These are phyloP conservation scores for Ascochyta viciae-villosae DNA, from an alignment of 2,329 filamentous ascomycete species.

Conservation along the genomic window DNA sequence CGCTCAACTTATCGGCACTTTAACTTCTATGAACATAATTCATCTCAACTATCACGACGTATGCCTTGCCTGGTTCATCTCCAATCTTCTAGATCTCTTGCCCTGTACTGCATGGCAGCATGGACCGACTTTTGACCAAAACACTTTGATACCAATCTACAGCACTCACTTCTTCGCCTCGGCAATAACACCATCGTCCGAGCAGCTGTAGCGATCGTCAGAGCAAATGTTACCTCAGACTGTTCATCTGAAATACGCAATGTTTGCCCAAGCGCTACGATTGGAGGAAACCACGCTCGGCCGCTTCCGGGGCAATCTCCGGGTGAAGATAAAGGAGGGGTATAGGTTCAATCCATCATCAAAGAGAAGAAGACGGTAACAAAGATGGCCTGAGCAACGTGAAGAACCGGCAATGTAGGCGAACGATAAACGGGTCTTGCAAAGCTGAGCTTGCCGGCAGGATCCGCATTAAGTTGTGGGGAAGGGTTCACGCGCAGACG, in stretches of 20 bases:
- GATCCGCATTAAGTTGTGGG: slow-evolving; percentile 1
- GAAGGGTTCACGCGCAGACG: not conserved
- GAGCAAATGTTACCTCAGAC: not conserved
- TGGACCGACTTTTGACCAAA: not conserved
- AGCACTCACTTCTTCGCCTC: not conserved
- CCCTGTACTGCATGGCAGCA: not conserved
- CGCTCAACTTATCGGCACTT: slow-evolving; percentile 15
- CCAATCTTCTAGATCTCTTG: not conserved
- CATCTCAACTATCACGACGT: slow-evolving; percentile 15
- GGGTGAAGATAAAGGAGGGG: slow-evolving; percentile 1
- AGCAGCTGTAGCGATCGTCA: slow-evolving; percentile 2
- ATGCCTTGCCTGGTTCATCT: no score
- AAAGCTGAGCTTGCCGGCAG: not conserved
- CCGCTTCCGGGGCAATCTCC: slow-evolving; percentile 5
- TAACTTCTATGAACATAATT: slow-evolving; percentile 47
- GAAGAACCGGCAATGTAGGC: not conserved
- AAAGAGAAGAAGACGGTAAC: not conserved
- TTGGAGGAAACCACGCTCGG: slow-evolving; percentile 9
- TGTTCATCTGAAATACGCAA: not conserved
- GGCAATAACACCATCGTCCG: not conserved
- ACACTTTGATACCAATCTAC: not conserved
- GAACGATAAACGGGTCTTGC: not conserved
- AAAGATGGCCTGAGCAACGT: not conserved
- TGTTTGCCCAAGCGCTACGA: not conserved
- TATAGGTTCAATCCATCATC: not conserved